Conservation (phyloP, 768 basidiomycete species). For the Boletus bicolor region DNA sequence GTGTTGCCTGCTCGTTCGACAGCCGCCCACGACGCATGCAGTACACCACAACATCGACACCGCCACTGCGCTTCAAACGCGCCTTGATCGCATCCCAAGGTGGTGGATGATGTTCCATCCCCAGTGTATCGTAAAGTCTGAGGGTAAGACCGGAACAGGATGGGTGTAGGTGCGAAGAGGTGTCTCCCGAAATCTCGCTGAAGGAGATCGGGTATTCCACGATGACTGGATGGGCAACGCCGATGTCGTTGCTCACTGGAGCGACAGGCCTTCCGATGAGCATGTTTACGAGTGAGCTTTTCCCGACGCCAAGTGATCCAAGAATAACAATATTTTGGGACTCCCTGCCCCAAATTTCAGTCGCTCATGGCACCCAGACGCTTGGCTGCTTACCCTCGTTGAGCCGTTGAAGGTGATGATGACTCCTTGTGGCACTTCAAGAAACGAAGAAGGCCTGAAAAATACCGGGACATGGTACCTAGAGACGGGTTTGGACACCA, state of each 20-base stretch:
- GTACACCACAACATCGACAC: conserved; percentile 32
- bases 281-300: conserved; percentile 43
- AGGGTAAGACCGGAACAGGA: not conserved
- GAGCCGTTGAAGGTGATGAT: not conserved
- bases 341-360: conserved; percentile 1
- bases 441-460: not conserved
- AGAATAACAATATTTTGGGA: conserved; percentile 19
- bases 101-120: conserved; percentile 17
- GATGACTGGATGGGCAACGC: conserved; percentile 10
- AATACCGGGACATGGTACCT: not conserved
- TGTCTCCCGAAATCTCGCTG: not conserved
- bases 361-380: not conserved
- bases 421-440: not conserved
- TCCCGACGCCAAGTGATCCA: conserved; percentile 32
- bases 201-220: conserved; percentile 12
- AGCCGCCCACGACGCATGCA: conserved; percentile 37
- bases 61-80: conserved; percentile 13
- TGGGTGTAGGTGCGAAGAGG: no score
- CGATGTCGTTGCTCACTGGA: conserved; percentile 20
- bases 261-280: conserved; percentile 28
- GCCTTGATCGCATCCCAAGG: conserved; percentile 13
- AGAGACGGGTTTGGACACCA: not conserved
- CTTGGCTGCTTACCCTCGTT: conserved; percentile 7
- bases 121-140: conserved; percentile 19
- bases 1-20: conserved; percentile 26